These are phyloP conservation scores for Podila epigama DNA, from an alignment of 192 early-diverging fungal species.

Conservation along the genomic window DNA sequence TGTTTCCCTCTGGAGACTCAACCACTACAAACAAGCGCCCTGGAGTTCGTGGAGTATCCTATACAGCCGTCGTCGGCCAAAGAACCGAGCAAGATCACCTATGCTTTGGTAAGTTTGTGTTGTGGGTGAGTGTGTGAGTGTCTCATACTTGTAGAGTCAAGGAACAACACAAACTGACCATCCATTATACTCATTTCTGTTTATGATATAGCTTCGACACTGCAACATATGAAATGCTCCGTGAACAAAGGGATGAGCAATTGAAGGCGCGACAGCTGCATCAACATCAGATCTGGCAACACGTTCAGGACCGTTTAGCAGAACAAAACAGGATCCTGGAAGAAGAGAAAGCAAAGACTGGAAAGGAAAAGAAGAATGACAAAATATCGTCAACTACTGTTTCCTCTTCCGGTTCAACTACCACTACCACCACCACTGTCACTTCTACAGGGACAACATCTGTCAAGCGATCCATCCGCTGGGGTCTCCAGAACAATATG, in stretches of 20 bases:
- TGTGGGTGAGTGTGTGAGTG: not conserved
- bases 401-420: not conserved
- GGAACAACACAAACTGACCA: not conserved
- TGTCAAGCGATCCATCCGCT: constrained; percentile 31
- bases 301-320: constrained; percentile 41
- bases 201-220: constrained; percentile 27
- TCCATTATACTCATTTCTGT: not conserved
- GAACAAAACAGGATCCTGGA: constrained; percentile 31
- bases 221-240: constrained; percentile 18
- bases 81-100: constrained; percentile 9
- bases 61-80: constrained; percentile 26
- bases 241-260: constrained; percentile 27
- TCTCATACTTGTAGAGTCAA: not conserved
- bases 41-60: constrained; percentile 45
- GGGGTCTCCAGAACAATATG: constrained; percentile 40
- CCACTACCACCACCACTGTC: constrained; percentile 18
- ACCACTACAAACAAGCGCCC: constrained; percentile 35
- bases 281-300: constrained; percentile 44
- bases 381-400: not conserved
- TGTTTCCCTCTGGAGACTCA: constrained; percentile 29
- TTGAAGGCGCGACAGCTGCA: constrained; percentile 21
- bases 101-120: constrained; percentile 24
- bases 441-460: constrained; percentile 9
- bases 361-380: constrained; percentile 6
- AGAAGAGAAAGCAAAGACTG: not conserved